Percentiles rank a stretch among this genome's conserved stretches.
phyloP scores from a whole-genome alignment of 345 rosid genomes.

The Syzygium oleosum region DNA sequence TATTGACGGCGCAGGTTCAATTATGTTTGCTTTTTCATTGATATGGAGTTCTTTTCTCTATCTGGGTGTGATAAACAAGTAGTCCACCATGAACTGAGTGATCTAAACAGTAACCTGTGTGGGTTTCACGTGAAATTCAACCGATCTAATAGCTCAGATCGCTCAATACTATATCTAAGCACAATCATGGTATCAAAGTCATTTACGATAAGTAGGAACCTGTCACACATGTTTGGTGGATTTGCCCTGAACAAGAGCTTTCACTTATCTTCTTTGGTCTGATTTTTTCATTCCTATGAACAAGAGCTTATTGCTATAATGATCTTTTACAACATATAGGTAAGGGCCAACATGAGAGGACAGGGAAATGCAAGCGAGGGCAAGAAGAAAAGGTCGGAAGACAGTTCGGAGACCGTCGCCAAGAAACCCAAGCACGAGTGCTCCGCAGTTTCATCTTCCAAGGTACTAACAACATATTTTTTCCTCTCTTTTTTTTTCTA shows the following conservation, averaged over 20 bases:
- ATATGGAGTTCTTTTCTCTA: background rate
- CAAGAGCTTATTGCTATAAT: background rate
- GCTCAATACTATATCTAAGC: background rate
- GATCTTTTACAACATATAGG: slow-evolving; percentile 18
- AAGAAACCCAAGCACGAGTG: slow-evolving; percentile 26
- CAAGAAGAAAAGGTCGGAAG: slow-evolving; percentile 55
- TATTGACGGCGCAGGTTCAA: background rate
- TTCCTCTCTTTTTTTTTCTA: background rate
- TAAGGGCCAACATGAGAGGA: slow-evolving; percentile 16
- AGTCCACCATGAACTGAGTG: background rate
- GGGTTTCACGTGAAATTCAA: background rate
- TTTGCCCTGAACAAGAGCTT: background rate
- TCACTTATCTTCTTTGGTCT: background rate
- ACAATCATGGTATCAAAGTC: background rate
- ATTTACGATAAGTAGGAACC: background rate
- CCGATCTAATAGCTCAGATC: background rate
- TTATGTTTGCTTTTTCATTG: background rate
- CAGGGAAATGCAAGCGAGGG: slow-evolving; percentile 38
- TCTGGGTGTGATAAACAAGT: background rate
- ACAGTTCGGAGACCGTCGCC: slow-evolving; percentile 23
- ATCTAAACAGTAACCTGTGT: background rate
- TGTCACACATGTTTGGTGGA: background rate
- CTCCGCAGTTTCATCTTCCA: slow-evolving; percentile 45
- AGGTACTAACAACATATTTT: slow-evolving; percentile 29
- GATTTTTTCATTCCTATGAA: background rate